Conservation (phyloP, 169 alveolate species). For the Eimeria necatrix region DNA sequence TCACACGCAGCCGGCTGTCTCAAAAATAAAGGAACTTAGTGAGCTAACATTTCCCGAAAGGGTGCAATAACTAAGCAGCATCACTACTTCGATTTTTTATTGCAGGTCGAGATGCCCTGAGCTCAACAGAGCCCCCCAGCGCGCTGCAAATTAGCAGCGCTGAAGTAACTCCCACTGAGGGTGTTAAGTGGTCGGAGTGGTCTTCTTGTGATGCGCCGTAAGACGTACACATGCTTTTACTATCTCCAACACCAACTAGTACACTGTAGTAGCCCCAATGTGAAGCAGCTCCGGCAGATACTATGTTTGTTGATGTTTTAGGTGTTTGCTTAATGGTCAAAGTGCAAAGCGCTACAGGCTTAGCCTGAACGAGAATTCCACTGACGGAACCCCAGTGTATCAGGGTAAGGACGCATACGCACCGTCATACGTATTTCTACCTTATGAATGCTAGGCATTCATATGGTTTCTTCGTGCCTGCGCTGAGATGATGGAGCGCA, state of each 20-base stretch:
- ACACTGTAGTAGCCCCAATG: not conserved
- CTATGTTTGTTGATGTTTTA: not conserved
- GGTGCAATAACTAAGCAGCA: not conserved
- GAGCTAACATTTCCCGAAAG: not conserved
- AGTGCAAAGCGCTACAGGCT: slow-evolving; percentile 35
- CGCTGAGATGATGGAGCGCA: not conserved
- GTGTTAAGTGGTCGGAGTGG: slow-evolving; percentile 59
- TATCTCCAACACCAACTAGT: no score
- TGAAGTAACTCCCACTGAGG: not conserved
- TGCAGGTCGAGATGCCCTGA: not conserved
- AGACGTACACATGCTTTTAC: not conserved
- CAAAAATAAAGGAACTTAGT: not conserved
- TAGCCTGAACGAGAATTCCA: not conserved
- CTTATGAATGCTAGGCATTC: no score
- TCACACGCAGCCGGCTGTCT: not conserved
- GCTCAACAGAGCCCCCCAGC: not conserved
- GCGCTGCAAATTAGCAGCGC: slow-evolving; percentile 54
- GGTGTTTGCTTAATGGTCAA: slow-evolving; percentile 54
- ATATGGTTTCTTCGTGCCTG: not conserved
- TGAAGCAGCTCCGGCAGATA: not conserved
- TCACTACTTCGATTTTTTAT: not conserved
- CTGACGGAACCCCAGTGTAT: not conserved
- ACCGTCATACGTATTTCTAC: no score
- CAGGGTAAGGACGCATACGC: slow-evolving; percentile 10
- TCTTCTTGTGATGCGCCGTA: slow-evolving; percentile 73